Percentiles rank a stretch among this genome's conserved stretches.
phyloP scores from a whole-genome alignment of 108 stramenopile genomes.

The Fistulifera pelliculosa region DNA sequence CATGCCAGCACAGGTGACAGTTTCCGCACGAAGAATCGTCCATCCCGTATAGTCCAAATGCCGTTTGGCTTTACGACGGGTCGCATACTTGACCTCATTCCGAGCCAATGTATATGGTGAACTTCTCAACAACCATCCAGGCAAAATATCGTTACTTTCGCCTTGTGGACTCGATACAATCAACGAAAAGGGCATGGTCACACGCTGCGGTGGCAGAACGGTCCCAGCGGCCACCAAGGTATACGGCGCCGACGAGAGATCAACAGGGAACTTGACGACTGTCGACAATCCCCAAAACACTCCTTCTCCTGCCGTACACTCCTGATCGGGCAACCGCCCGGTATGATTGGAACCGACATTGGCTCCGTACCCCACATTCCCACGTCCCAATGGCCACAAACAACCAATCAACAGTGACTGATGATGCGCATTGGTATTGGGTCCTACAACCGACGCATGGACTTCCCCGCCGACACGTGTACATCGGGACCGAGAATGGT shows the following conservation, averaged over 20 bases:
- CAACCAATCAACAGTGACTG: conserved; percentile 82
- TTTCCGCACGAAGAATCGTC: conserved; percentile 57
- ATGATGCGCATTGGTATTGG: conserved; percentile 87
- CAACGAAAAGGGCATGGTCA: conserved; percentile 84
- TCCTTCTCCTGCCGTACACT: conserved; percentile 85
- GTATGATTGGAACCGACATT: conserved; percentile 97
- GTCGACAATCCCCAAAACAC: conserved; percentile 85
- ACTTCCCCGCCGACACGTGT: conserved; percentile 76
- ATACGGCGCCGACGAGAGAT: conserved; percentile 76
- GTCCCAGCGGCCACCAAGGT: conserved; percentile 89
- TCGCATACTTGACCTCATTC: conserved; percentile 75
- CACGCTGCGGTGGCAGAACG: conserved; percentile 63
- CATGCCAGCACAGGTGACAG: conserved; percentile 52
- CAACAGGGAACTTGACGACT: conserved; percentile 87
- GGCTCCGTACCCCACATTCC: conserved; percentile 92
- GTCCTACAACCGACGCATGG: conserved; percentile 74
- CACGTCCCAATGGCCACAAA: conserved; percentile 88
- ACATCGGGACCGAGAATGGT: conserved; percentile 79
- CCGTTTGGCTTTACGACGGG: conserved; percentile 54
- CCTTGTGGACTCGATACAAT: conserved; percentile 36
- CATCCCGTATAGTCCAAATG: conserved; percentile 72
- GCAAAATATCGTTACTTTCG: conserved; percentile 67
- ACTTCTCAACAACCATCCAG: conserved; percentile 82
- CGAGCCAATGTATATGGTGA: conserved; percentile 84
- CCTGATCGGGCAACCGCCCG: conserved; percentile 89